Base-by-base conservation (phyloP, 2,329 filamentous ascomycete genomes). In the Pyrenophora teres region DNA sequence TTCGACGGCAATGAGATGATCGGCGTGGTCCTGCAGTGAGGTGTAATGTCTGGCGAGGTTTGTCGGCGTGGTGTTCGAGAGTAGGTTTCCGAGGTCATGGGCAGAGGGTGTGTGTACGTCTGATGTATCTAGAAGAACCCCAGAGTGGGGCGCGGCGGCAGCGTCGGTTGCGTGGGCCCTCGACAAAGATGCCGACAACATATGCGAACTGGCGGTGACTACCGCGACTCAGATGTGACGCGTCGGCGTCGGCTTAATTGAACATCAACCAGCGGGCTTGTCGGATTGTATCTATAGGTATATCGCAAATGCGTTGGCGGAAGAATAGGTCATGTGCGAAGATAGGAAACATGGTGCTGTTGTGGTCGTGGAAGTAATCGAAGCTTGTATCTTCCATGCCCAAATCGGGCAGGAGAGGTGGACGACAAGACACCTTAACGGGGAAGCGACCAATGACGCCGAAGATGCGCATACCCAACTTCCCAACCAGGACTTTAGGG, bases 1-100 rank as follows among this genome's bases (percentile, higher is more conserved):
- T 15, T 46, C 19, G 0, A 35, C 51, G 21, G 35, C 42, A 15
- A 46, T 45, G 3, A 62, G 23, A 12, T 55, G 47, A 32, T 64
- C 51, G 16, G 63, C 64, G 52, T 72, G 68, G 9, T 71, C 63
- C 46, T 65, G 62, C 3, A 70, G 47, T 30, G 67, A 59, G 21
- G 52, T 58, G 45, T 59, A 64, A 19, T 68, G 62, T 36, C 60
- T 57, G 5, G 55, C 40, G 9, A 59, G 35, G 6, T 45, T 40
- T 10, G 54, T 51, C 12, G 37, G 43, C 5, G 52, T 45, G 45
- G 35, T 44, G 16, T n/a, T 35, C 8, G 32, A 38, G n/a, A 40
- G 33, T 19, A 46, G 18, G 42, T 33, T 32, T 31, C 23, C 15
- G 38, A 37, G 13, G 32, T 54, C 42, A 38, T 42, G 32, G 10